phyloP scores from a whole-genome alignment of 257 asterid genomes.

The Fraxinus excelsior region DNA sequence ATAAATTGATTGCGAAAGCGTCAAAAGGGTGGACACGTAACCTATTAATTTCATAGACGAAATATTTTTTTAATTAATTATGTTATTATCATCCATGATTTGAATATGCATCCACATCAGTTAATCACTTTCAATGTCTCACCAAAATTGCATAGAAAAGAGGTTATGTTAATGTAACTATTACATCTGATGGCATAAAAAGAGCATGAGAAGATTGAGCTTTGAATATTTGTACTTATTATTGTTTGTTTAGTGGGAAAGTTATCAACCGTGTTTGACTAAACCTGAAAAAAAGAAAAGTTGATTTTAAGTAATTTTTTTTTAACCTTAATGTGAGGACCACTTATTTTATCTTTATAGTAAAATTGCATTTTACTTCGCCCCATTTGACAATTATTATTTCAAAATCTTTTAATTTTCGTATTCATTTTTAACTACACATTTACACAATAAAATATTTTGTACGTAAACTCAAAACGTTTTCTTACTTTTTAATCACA shows the following conservation, averaged over 20 bases:
- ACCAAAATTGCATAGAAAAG: conserved; percentile 4
- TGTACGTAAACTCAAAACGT: too few species aligned
- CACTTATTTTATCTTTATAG: neutral
- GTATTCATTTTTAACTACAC: too few species aligned
- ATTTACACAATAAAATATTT: too few species aligned
- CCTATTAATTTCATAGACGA: neutral
- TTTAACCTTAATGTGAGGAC: neutral
- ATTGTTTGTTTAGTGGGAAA: conserved; percentile 1
- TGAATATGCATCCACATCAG: neutral
- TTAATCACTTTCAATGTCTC: conserved; percentile 13
- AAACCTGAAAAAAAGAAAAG: neutral
- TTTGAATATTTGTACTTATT: neutral
- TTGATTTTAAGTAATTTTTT: neutral
- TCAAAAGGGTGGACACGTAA: neutral
- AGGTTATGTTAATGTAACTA: too few species aligned
- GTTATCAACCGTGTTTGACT: neutral
- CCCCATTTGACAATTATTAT: too few species aligned
- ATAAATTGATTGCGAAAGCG: too few species aligned
- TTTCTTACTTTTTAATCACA: too few species aligned
- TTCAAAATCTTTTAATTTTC: too few species aligned
- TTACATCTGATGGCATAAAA: too few species aligned
- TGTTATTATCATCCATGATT: neutral
- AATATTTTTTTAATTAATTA: neutral
- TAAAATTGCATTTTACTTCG: too few species aligned
- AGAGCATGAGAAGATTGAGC: neutral